Base-by-base conservation (phyloP, 164 flowering plant genomes). In the Saururus chinensis region DNA sequence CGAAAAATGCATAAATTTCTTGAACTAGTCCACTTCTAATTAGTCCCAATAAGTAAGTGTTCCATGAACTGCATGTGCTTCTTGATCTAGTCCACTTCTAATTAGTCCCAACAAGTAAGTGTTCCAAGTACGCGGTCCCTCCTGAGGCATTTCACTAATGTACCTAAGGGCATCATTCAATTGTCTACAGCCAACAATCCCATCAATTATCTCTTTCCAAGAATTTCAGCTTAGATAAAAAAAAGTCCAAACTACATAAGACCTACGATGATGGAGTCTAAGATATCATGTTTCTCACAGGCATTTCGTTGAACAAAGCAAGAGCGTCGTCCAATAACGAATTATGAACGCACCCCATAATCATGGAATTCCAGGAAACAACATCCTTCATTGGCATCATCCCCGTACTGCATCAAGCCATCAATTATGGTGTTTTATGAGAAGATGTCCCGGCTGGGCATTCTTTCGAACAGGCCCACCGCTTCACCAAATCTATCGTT, bases 1-100 rank as follows among this genome's bases (percentile, higher is more conserved):
- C 85, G 45, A 75, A 66, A 56, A 76, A 68, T n/a, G 79, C 80
- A 72, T 86, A 85, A 70, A 79, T 82, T 77, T 78, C 79, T 72
- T 69, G 69, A 40, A 73, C 57, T 0, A 78, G 69, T 53, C 80
- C 80, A 64, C 72, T 56, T 60, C 77, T 72, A 62, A 74, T 64
- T 23, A n/a, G n/a, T n/a, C n/a, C n/a, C n/a, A n/a, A n/a, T n/a
- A n/a, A n/a, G n/a, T n/a, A n/a, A n/a, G n/a, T n/a, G n/a, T n/a
- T n/a, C n/a, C n/a, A n/a, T n/a, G n/a, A n/a, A n/a, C n/a, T n/a
- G n/a, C n/a, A n/a, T n/a, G n/a, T n/a, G n/a, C n/a, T n/a, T n/a
- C n/a, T n/a, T n/a, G n/a, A n/a, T n/a, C n/a, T n/a, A n/a, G n/a
- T n/a, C n/a, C n/a, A n/a, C n/a, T n/a, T n/a, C n/a, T n/a, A n/a